Evolutionary conservation across 257 asterid genomes (phyloP), one percentile per base, ranked within the genome.

Genomic region (Przewalskia tangutica): DNA sequence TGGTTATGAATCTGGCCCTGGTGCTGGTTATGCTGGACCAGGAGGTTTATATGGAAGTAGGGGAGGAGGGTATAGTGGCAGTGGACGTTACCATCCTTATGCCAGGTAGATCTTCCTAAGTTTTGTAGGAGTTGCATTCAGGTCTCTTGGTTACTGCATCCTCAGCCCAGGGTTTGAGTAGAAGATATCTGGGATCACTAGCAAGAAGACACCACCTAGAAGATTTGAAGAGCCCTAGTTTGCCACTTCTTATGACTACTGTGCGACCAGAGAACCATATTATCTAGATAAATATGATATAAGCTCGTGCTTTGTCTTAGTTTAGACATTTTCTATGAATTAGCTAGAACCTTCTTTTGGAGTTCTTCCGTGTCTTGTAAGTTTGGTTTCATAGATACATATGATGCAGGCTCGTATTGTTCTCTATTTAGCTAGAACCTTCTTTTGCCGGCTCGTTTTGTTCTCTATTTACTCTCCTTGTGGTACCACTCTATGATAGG

Each of bases 41-140:
- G 98, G 93, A 81, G 97, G 97, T 27, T 20, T 90, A 83, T 93
- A 95, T 89, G 99, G 97, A 80, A 92, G 96, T 90, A 95, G 99
- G 89, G 88, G 94, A 86, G 88, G 94, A 86, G 97, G 98, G 82
- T 93, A 93, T 90, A 90, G 99, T 88, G 93, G 97, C 86, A 82
- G 93, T 88, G 92, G 97, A 86, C 95, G 97, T 46, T 95, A 93
- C 85, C 99, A 95, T 88, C 99, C 99, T 71, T 95, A 93, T 62
- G 85, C 95, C 85, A 90, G 98, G 88, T 95, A 95, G 98, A 90
- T 89, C 81, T 86, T 90, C 75, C 82, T 88, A 90, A 88, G 91
- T 87, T 86, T 65, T 73, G 32, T 95, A 95, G 98, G 89, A 82
- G 91, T 84, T 91, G 87, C 86, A 79, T 79, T 85, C 90, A 85